These are phyloP conservation scores for Phytophthora cryptogea DNA, from an alignment of 352 stramenopile species.

Conservation along the genomic window DNA sequence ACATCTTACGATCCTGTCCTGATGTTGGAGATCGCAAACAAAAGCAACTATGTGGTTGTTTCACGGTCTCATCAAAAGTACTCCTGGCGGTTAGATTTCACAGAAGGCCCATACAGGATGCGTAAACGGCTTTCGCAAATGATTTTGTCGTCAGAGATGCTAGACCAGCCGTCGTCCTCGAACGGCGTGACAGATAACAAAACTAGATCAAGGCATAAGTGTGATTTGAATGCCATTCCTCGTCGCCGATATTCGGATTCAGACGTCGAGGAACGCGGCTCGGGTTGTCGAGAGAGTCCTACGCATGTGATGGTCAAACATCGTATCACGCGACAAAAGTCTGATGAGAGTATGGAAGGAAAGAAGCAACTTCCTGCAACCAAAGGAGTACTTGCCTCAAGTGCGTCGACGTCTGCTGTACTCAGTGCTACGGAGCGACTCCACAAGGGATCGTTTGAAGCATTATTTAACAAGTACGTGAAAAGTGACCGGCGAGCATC, in stretches of 20 bases:
- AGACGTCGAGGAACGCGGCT: constrained; percentile 8
- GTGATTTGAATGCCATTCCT: neutral
- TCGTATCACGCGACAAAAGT: constrained; percentile 15
- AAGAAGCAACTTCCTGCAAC: neutral
- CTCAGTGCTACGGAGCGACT: constrained; percentile 20
- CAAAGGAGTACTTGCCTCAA: constrained; percentile 14
- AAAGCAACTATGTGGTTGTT: constrained; percentile 15
- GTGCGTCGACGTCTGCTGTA: constrained; percentile 21
- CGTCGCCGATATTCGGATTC: constrained; percentile 34
- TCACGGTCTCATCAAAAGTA: constrained; percentile 1
- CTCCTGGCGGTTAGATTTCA: constrained; percentile 59
- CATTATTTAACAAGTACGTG: constrained; percentile 36
- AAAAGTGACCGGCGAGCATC: constrained; percentile 21
- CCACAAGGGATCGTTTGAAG: constrained; percentile 35
- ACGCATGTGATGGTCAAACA: neutral
- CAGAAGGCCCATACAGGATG: constrained; percentile 70
- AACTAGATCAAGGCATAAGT: neutral
- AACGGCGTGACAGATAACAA: constrained; percentile 1
- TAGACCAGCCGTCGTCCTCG: constrained; percentile 4
- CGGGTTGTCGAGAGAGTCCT: neutral
- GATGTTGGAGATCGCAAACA: constrained; percentile 14
- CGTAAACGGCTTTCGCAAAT: constrained; percentile 52
- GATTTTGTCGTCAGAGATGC: constrained; percentile 20
- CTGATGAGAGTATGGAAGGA: constrained; percentile 12
- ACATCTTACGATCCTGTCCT: constrained; percentile 9